Evolutionary conservation across 2,329 filamentous ascomycete genomes (phyloP), one percentile per base, ranked within the genome.

Genomic region (Sporothrix humicola): DNA sequence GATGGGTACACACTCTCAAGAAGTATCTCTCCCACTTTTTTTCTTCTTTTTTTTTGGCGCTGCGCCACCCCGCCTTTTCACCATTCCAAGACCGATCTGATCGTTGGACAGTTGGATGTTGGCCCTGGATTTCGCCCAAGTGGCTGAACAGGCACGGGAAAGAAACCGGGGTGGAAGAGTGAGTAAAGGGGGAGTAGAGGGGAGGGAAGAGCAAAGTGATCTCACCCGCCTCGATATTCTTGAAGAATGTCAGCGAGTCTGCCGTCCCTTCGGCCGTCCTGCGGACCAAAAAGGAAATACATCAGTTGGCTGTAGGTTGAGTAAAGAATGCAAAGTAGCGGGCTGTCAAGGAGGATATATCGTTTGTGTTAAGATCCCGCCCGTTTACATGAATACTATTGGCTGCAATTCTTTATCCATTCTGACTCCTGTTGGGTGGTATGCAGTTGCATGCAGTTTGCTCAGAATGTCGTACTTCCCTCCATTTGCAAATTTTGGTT

Each of bases 1-100:
- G 23, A 31, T 58, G 2, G 23, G 15, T 23, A 42, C 54, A 61
- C 15, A 42, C 10, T 44, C 52, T 44, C 2, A 63, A 6, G 31
- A 5, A 6, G 31, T 37, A 7, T 37, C 31, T 37, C 31, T 37
- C 23, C 23, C 7, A 37, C 31, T 37, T 7, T 37, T 37, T 37
- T 37, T 37, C 31, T 7, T 7, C 31, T 7, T 37, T 37, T 7
- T 2, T 10, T 44, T n/a, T 20, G 3, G 5, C 12, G 37, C 59
- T 63, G 59, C 59, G 59, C 59, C 59, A 63, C 37, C n/a, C 59
- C 59, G 31, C 59, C 31, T 63, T 63, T 63, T 63, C 31, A 20
- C n/a, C 10, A 15, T n/a, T 20, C 31, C 58, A n/a, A 26, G 20
- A 31, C 8, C 17, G 58, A 42, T 42, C 58, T 31, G 15, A 42